Conservation (phyloP, 106 monocot species). For the Vanilla planifolia region DNA sequence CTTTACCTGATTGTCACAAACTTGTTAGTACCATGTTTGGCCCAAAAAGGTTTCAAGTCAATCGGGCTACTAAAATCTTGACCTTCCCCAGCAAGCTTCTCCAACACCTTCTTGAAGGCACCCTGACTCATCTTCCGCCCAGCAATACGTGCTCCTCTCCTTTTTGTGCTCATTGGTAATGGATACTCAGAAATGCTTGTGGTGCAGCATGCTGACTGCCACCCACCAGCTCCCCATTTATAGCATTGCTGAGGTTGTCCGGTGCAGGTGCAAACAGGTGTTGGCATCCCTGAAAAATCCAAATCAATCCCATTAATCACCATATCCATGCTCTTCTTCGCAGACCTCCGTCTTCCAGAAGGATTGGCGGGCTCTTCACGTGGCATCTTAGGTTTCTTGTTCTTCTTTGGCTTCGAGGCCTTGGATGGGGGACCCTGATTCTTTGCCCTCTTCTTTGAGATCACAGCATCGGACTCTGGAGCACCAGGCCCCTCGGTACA, state of each 20-base stretch:
- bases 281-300: conserved; percentile 39
- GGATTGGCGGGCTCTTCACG: conserved; percentile 15
- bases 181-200: conserved; percentile 37
- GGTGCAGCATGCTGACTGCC: conserved; percentile 60
- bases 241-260: conserved; percentile 41
- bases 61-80: conserved; percentile 48
- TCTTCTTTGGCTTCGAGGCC: conserved; percentile 50
- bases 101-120: conserved; percentile 57
- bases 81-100: conserved; percentile 52
- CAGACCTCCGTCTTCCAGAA: conserved; percentile 10
- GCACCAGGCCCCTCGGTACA: conserved; percentile 10
- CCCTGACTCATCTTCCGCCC: conserved; percentile 59
- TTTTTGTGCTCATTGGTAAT: conserved; percentile 41
- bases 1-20: conserved; percentile 59
- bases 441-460: conserved; percentile 37
- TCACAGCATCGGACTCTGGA: conserved; percentile 5
- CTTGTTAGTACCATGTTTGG: conserved; percentile 60
- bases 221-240: conserved; percentile 49
- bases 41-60: conserved; percentile 44
- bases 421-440: conserved; percentile 28
- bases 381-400: conserved; percentile 33
- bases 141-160: conserved; percentile 45
- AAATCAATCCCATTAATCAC: conserved; percentile 58
- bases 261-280: conserved; percentile 49
- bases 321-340: conserved; percentile 33